phyloP scores from a whole-genome alignment of 2,329 filamentous ascomycete genomes.

The Volutella citrinella region DNA sequence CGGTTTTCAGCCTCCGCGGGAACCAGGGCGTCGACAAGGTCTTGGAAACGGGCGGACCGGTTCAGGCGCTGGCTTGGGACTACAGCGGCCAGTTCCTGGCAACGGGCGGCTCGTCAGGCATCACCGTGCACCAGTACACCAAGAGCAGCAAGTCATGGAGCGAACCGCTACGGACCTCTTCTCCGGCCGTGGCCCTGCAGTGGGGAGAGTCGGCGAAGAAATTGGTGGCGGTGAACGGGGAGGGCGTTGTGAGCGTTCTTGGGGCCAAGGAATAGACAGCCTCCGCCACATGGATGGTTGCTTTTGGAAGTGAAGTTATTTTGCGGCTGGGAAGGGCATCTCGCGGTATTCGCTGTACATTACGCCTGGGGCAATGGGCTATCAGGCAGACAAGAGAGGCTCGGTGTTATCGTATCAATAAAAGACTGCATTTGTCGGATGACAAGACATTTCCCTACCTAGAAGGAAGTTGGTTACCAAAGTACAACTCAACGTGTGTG shows the following conservation, averaged over 20 bases:
- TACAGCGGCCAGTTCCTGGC: conserved; percentile 93
- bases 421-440: too few relatives aligned
- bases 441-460: too few relatives aligned
- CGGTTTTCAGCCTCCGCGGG: conserved; percentile 90
- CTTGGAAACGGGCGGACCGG: conserved; percentile 78
- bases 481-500: too few relatives aligned
- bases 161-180: conserved; percentile 75
- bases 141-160: conserved; percentile 88
- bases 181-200: conserved; percentile 67
- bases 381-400: too few relatives aligned
- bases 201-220: conserved; percentile 78
- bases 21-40: conserved; percentile 82
- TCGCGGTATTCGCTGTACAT: conserved; percentile 18
- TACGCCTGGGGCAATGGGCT: conserved; percentile 14
- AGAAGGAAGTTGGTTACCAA: too few relatives aligned
- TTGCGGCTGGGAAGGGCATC: conserved; percentile 8
- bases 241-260: conserved; percentile 74
- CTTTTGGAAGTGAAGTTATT: too few relatives aligned
- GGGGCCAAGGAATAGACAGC: conserved; percentile 45
- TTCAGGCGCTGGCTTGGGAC: conserved; percentile 81
- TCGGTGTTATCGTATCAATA: too few relatives aligned
- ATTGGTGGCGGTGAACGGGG: conserved; percentile 69
- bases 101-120: conserved; percentile 72
- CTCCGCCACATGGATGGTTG: conserved; percentile 4
- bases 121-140: conserved; percentile 85